Evolutionary conservation across 768 basidiomycete species (phyloP).

Genomic region (Mycena leptocephala): DNA sequence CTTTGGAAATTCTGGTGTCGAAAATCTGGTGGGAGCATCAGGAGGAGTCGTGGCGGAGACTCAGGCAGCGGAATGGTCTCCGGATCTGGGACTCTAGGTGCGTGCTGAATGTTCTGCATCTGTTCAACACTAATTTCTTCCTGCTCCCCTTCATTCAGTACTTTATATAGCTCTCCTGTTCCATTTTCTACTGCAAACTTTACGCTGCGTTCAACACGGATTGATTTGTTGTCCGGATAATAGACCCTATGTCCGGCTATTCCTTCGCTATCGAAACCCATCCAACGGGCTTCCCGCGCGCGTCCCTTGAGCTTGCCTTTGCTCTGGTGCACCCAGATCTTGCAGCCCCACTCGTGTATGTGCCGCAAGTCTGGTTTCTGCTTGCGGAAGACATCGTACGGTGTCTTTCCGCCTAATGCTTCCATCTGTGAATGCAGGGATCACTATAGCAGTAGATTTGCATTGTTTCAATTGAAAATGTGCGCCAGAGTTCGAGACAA

Average conservation of each 20-base stretch:
- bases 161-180: background rate
- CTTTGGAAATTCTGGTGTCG: background rate
- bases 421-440: too few species aligned
- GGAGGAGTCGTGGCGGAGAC: background rate
- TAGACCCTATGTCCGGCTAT: conserved; percentile 49
- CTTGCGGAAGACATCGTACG: conserved; percentile 38
- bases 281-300: conserved; percentile 34
- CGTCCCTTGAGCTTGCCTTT: conserved; percentile 46
- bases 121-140: background rate
- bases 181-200: conserved; percentile 23
- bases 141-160: conserved; percentile 32
- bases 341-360: conserved; percentile 40
- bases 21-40: background rate
- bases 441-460: too few species aligned
- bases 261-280: conserved; percentile 46
- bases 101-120: conserved; percentile 8
- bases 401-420: conserved; percentile 35
- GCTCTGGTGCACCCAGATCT: conserved; percentile 39
- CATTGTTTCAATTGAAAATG: too few species aligned
- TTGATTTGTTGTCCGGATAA: conserved; percentile 39
- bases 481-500: too few species aligned
- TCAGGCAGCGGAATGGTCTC: background rate
- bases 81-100: background rate
- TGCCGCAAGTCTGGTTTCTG: conserved; percentile 41
- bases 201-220: conserved; percentile 52